Evolutionary conservation across 768 basidiomycete species (phyloP).

Genomic region (Mycena maculata): DNA sequence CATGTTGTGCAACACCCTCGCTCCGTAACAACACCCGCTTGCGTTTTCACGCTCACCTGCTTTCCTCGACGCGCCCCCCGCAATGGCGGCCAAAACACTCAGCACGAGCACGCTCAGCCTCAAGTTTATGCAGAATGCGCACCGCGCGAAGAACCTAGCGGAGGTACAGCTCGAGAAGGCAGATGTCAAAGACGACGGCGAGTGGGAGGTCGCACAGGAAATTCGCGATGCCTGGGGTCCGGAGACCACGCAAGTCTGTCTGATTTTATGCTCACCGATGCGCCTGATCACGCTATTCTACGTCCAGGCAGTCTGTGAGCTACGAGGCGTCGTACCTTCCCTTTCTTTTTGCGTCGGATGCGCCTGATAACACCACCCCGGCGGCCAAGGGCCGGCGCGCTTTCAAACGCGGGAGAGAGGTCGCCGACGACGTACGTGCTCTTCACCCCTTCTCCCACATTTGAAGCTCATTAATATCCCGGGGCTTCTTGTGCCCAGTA

Average conservation of each 20-base stretch:
- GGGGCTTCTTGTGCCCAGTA: constrained; percentile 5
- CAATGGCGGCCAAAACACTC: constrained; percentile 62
- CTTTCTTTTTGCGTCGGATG: constrained; percentile 64
- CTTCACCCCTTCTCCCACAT: not conserved
- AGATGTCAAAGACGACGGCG: constrained; percentile 65
- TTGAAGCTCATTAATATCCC: not conserved
- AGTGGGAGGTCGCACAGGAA: constrained; percentile 71
- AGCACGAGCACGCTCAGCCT: constrained; percentile 74
- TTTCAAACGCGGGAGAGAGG: constrained; percentile 65
- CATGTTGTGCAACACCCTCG: not conserved
- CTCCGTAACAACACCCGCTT: not conserved
- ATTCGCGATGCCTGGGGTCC: constrained; percentile 65
- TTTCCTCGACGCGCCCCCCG: constrained; percentile 1
- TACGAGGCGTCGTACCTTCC: constrained; percentile 76
- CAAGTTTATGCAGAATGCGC: constrained; percentile 80
- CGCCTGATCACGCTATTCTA: not conserved
- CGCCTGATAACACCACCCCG: constrained; percentile 14
- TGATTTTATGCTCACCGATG: not conserved
- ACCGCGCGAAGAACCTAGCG: constrained; percentile 62
- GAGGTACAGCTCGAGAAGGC: constrained; percentile 64
- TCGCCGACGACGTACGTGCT: constrained; percentile 42
- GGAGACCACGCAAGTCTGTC: constrained; percentile 11
- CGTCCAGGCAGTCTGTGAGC: constrained; percentile 40
- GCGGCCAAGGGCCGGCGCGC: constrained; percentile 61
- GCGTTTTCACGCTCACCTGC: no score